Base-by-base conservation (phyloP, 129 eudicot species). In the Artemisia tridentata region DNA sequence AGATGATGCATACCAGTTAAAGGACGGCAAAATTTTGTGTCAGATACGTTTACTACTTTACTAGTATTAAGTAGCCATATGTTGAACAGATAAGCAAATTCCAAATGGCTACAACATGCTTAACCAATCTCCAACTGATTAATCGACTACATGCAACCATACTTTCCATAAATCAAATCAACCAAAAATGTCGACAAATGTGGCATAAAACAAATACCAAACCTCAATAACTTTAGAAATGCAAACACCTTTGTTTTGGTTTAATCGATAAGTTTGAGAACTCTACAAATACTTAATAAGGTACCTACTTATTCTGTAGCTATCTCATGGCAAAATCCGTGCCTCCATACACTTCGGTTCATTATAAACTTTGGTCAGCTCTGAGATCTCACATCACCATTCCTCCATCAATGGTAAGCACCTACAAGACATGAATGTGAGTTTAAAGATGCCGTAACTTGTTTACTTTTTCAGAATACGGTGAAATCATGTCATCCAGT, bases 391-490 rank as follows among this genome's bases (percentile, higher is more conserved):
- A 91, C 96, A 88, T 84, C 76, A 91, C 97, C 97, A 91, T 88
- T 58, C 97, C 97, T 57, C 97, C 97, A 83, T 91, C 97, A 64
- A 88, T 91, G 41, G 86, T 81, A 54, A 91, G 21, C 52, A 91
- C 97, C 97, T 91, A 78, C 76, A 70, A 27, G 7, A 59, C 53
- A 65, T 12, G 45, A 7, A 38, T 38, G 45, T 38, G 11, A 38
- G 45, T 38, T 38, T 38, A 7, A 38, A 7, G 45, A 2, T 38
- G 45, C 11, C n/a, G n/a, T n/a, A n/a, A n/a, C n/a, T n/a, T n/a
- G n/a, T n/a, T n/a, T n/a, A n/a, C n/a, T n/a, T n/a, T n/a, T n/a
- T n/a, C n/a, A n/a, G n/a, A n/a, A n/a, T n/a, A n/a, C n/a, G n/a
- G n/a, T n/a, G n/a, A n/a, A n/a, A n/a, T n/a, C n/a, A n/a, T n/a